phyloP scores from a whole-genome alignment of 2,329 filamentous ascomycete species.

The Trichoderma simmonsii region DNA sequence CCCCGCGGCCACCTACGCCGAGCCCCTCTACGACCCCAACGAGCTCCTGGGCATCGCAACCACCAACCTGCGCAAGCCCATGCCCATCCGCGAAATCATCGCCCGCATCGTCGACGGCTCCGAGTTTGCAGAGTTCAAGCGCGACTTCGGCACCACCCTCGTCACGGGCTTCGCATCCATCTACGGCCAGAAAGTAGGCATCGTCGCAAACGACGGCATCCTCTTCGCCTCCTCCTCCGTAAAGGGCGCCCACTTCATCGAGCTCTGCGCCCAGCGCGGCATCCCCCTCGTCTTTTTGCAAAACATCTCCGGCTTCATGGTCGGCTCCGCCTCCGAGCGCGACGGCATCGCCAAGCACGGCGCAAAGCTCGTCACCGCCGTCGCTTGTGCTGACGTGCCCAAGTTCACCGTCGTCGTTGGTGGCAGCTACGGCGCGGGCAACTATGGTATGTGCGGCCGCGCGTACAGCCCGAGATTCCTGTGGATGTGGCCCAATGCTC shows the following conservation, averaged over 20 bases:
- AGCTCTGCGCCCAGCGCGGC: slow-evolving; percentile 85
- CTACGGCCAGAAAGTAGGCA: slow-evolving; percentile 85
- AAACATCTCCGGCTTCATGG: slow-evolving; percentile 98
- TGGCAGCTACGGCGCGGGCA: slow-evolving; percentile 86
- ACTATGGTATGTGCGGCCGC: slow-evolving; percentile 97
- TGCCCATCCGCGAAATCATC: slow-evolving; percentile 87
- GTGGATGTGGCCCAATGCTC: slow-evolving; percentile 98
- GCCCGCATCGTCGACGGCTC: slow-evolving; percentile 89
- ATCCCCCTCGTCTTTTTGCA: slow-evolving; percentile 92
- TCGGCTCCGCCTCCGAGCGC: slow-evolving; percentile 84
- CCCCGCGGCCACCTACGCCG: slow-evolving; percentile 52
- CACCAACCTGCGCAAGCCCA: slow-evolving; percentile 80
- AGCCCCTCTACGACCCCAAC: slow-evolving; percentile 74
- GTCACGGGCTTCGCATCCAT: slow-evolving; percentile 90
- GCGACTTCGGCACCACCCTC: slow-evolving; percentile 80
- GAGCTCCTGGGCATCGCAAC: slow-evolving; percentile 88
- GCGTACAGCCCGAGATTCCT: slow-evolving; percentile 89
- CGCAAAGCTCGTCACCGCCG: slow-evolving; percentile 92
- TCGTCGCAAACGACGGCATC: slow-evolving; percentile 94
- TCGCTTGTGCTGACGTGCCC: slow-evolving; percentile 88
- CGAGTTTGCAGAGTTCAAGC: slow-evolving; percentile 92
- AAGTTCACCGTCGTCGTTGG: slow-evolving; percentile 98
- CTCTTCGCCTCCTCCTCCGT: slow-evolving; percentile 84
- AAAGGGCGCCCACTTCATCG: slow-evolving; percentile 96
- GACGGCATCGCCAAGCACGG: slow-evolving; percentile 98